Evolutionary conservation across 306 rosid genomes (phyloP), one percentile per base, ranked within the genome.

Genomic region (Cicer arietinum): DNA sequence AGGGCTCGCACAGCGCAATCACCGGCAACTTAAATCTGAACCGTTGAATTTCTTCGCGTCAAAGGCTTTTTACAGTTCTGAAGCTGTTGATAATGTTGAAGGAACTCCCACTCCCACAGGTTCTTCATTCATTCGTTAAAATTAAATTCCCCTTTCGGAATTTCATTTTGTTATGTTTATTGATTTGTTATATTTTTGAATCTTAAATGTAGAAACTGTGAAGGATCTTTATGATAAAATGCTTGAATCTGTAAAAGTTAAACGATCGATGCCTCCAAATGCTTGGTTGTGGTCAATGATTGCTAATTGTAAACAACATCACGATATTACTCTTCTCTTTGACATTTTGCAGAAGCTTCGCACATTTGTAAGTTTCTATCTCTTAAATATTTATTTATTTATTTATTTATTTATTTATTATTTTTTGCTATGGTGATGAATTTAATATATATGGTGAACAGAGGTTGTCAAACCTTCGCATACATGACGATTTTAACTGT

Each of bases 281-380:
- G 95, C 99, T 81, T 94, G 95, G 96, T 41, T 88, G 71, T 92
- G 99, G 99, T 89, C 95, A 7, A 76, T 92, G 93, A 84, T 90
- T 73, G 86, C 86, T 50, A 88, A 83, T 83, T 90, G 99, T 71
- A 82, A 84, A 87, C 90, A 75, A 68, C 80, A 80, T 0, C 89
- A 69, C 12, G 98, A 94, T 79, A 81, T 94, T 77, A 66, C 58
- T 70, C 93, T 92, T 77, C 86, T 94, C 6, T 94, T 94, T 67
- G 90, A 88, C 79, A 79, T 84, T 74, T 79, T 94, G 88, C 77
- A 85, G 80, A 94, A 88, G 17, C 93, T 94, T 11, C 90, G 97
- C 59, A 79, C 76, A 85, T 94, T 94, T 74, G 98, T 94, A 76
- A 87, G 96, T 90, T 84, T 69, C 74, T 41, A 2, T 42, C 50